Evolutionary conservation across 768 basidiomycete genomes (phyloP).

Genomic region (Melanogaster broomeanus): DNA sequence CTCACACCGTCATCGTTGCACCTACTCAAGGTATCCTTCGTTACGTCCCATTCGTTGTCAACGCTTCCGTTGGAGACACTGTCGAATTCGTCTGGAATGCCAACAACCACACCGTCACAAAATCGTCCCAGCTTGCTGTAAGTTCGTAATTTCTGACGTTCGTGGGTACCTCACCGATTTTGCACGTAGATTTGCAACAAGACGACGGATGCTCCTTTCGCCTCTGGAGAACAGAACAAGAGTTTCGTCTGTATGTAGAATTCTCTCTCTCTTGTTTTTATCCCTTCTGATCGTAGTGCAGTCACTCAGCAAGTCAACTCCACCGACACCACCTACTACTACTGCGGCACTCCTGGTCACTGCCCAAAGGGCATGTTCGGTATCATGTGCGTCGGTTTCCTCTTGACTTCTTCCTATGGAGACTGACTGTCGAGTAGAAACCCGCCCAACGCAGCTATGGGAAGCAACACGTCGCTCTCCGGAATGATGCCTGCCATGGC

Average conservation of each 20-base stretch:
- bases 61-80: constrained; percentile 77
- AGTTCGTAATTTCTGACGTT: not conserved
- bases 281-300: constrained; percentile 15
- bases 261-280: not conserved
- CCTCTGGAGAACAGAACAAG: constrained; percentile 64
- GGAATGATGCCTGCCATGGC: constrained; percentile 52
- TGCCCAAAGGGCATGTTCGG: constrained; percentile 88
- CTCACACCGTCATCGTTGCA: constrained; percentile 78
- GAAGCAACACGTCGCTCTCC: constrained; percentile 47
- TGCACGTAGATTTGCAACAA: constrained; percentile 64
- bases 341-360: constrained; percentile 69
- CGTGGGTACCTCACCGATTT: not conserved
- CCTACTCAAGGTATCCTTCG: constrained; percentile 76
- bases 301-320: constrained; percentile 73
- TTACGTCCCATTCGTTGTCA: constrained; percentile 72
- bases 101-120: constrained; percentile 82
- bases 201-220: constrained; percentile 56
- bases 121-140: constrained; percentile 57
- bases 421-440: constrained; percentile 40
- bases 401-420: not conserved
- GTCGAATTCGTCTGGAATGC: constrained; percentile 78
- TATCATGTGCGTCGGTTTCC: constrained; percentile 49
- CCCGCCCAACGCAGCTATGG: constrained; percentile 50
- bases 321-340: constrained; percentile 73
- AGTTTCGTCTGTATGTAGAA: constrained; percentile 55